Conservation (phyloP, 2,329 filamentous ascomycete genomes). For the Talaromyces piceae region DNA sequence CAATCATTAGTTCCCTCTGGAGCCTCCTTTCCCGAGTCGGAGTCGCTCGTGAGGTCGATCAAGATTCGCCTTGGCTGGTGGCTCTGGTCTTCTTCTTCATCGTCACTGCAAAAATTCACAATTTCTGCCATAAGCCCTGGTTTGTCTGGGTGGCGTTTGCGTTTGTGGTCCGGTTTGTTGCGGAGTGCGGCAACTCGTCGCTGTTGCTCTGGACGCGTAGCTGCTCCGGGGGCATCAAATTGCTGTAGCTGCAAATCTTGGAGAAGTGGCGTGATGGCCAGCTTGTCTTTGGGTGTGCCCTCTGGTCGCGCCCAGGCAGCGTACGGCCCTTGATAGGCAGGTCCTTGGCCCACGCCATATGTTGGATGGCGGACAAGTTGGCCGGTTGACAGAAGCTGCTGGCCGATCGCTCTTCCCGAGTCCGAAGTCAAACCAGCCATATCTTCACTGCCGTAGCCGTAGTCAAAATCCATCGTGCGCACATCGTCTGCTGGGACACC, state of each 20-base stretch:
- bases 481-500: constrained; percentile 20
- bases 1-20: too few relatives aligned
- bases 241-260: constrained; percentile 23
- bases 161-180: constrained; percentile 15
- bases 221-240: constrained; percentile 19
- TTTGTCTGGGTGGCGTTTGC: constrained; percentile 2
- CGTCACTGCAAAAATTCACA: constrained; percentile 17
- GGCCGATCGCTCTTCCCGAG: constrained; percentile 20
- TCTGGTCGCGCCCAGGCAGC: constrained; percentile 32
- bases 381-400: constrained; percentile 24
- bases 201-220: constrained; percentile 10
- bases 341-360: constrained; percentile 35
- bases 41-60: constrained; percentile 23
- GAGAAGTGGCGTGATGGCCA: constrained; percentile 20
- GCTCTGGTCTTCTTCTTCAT: constrained; percentile 11
- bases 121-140: background rate
- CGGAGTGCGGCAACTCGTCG: constrained; percentile 23
- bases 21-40: constrained; percentile 16
- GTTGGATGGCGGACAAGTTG: constrained; percentile 28
- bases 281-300: constrained; percentile 14
- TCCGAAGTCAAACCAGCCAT: constrained; percentile 15
- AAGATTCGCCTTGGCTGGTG: constrained; percentile 11
- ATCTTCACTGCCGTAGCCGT: constrained; percentile 12
- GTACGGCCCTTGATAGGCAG: constrained; percentile 34
- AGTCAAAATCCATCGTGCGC: constrained; percentile 16